Evolutionary conservation across 2,329 filamentous ascomycete species (phyloP), one percentile per base, ranked within the genome.

Genomic region (Claviceps capensis): DNA sequence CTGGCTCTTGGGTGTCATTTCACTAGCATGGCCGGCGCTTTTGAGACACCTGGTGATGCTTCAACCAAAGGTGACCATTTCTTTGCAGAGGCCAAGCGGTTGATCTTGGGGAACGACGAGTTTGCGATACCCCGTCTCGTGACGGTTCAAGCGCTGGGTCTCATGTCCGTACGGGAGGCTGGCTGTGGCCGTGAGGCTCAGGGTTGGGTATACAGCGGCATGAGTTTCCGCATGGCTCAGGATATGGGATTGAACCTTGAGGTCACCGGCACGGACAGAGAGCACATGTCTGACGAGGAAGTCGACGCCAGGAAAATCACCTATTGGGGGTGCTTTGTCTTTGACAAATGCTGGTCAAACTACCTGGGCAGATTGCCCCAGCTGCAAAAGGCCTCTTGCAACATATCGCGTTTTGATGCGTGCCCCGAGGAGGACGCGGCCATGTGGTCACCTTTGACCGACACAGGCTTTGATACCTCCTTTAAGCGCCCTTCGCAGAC

Each of bases 341-440:
- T 97, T 65, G 93, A 98, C 72, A 97, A 96, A 75, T 95, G 88
- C 66, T 97, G 91, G 90, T 95, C 90, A 48, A 97, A 96, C 65
- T 97, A 97, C 60, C 78, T 97, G 26, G 91, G 93, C 47, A 84
- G 93, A 44, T 75, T 96, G 55, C 91, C 93, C 11, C 91, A 96
- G 65, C 72, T 97, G 11, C 84, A 88, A 0, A 83, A 81, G 43
- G 81, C 82, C 34, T 86, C 86, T 7, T 86, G 88, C 60, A 95
- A 85, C 37, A 87, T 89, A 1, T 85, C 88, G 26, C 95, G 91
- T 65, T 86, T 88, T 57, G 90, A 96, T 54, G 88, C 96, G 11
- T 93, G 95, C 59, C 89, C 89, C 0, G 78, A 82, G 49, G 93
- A 97, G 65, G 93, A 98, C 59, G 78, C 86, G 2, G 84, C 88